Base-by-base conservation (phyloP, 2,329 filamentous ascomycete genomes). In the Monosporascus cannonballus region DNA sequence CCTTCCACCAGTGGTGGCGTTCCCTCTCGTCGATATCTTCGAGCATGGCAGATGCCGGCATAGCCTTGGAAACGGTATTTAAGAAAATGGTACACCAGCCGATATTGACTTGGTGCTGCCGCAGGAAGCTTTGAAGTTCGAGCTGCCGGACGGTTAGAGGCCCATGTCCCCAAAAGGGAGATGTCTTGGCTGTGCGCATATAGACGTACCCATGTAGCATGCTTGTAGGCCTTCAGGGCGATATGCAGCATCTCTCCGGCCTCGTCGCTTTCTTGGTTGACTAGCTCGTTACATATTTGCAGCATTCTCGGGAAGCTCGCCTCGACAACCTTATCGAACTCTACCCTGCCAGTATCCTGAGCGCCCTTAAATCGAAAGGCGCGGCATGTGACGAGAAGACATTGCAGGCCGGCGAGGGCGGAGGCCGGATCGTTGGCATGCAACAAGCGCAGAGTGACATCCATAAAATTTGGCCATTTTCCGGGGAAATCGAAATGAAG, bases 1-100 rank as follows among this genome's bases (percentile, higher is more conserved):
- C 89, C 77, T 97, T 99, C 93, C 93, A 99, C 93, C 94, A 99
- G 71, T 96, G 91, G 68, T 96, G 92, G 64, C 87, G 83, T 72
- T 97, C 94, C 53, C 94, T 84, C 67, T 97, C 93, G 54, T 90
- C 85, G 50, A 87, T 74, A 54, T 85, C 89, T 55, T 95, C 90
- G 53, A 78, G 71, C 80, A 97, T 85, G 37, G 92, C 87, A 61
- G 79, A 84, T 52, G 87, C 80, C 4, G 94, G 94, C 37, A 89
- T 85, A 22, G 86, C 76, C 72, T 97, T 97, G 61, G 87, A 86
- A 37, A 97, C 89, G 49, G 95, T 90, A 56, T 88, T 86, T 60
- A 99, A 77, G 76, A 99, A 97, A 55, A 99, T 81, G 24, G 92
- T 93, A 71, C 93, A 97, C 94, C 94, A 99, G 56, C 89, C 89